These are phyloP conservation scores for Globisporangium cystogenes DNA, from an alignment of 352 stramenopile genomes.

Conservation along the genomic window DNA sequence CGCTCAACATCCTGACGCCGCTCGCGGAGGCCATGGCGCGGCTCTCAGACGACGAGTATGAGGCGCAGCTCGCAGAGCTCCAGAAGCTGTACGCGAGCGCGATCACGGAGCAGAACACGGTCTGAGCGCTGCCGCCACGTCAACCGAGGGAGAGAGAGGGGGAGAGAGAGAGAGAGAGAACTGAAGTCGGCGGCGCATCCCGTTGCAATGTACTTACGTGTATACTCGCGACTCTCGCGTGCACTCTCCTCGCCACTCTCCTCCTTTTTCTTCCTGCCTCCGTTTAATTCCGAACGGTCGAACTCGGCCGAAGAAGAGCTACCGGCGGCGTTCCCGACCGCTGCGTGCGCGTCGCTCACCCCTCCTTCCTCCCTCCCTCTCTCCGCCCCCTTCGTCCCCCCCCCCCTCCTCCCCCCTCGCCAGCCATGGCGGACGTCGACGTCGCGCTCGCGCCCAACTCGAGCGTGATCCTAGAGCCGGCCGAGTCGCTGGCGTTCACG, in stretches of 20 bases:
- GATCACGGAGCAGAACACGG: constrained; percentile 46
- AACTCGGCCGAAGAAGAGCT: not conserved
- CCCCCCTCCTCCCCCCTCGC: not conserved
- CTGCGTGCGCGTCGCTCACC: too few relatives aligned
- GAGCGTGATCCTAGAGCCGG: constrained; percentile 76
- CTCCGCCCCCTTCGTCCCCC: not conserved
- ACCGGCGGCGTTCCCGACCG: not conserved
- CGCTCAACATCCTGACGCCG: constrained; percentile 50
- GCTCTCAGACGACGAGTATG: constrained; percentile 64
- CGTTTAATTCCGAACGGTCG: not conserved
- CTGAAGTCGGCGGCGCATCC: not conserved
- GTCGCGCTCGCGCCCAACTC: constrained; percentile 62
- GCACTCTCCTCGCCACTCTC: not conserved
- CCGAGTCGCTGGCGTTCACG: constrained; percentile 75
- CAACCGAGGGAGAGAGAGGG: constrained; percentile 3
- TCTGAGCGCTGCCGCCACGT: constrained; percentile 21
- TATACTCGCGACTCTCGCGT: too few relatives aligned
- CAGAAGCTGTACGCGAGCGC: constrained; percentile 72
- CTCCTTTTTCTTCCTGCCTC: not conserved
- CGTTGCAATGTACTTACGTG: not conserved
- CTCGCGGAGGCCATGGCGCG: constrained; percentile 74
- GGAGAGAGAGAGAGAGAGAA: not conserved
- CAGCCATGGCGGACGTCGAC: constrained; percentile 46
- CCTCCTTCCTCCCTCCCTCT: not conserved
- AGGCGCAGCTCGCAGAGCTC: constrained; percentile 61